These are phyloP conservation scores for Phyllosticta ampelicida DNA, from an alignment of 2,329 filamentous ascomycete genomes.

Conservation along the genomic window DNA sequence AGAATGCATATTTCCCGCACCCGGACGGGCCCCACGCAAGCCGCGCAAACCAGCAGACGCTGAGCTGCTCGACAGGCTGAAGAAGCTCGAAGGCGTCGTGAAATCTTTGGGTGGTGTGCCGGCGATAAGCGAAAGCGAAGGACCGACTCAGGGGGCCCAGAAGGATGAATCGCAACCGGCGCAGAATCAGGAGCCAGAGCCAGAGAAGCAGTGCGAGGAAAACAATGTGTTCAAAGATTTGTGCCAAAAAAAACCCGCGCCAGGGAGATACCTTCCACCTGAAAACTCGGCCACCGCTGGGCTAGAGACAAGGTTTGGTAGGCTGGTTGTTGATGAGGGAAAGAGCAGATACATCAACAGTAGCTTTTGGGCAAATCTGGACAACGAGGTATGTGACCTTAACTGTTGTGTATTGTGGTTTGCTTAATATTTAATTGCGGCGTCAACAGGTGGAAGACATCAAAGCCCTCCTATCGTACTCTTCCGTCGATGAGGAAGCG, in stretches of 20 bases:
- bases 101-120: constrained; percentile 39
- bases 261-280: constrained; percentile 4
- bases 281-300: constrained; percentile 23
- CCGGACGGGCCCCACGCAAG: constrained; percentile 60
- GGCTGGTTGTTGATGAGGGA: constrained; percentile 60
- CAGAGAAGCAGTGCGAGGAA: not conserved
- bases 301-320: constrained; percentile 49
- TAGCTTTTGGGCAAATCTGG: constrained; percentile 65
- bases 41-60: constrained; percentile 57
- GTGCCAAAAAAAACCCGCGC: not conserved
- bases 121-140: constrained; percentile 13
- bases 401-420: not conserved
- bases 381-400: constrained; percentile 50
- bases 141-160: constrained; percentile 24
- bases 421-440: not conserved
- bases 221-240: not conserved
- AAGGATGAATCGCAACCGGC: not conserved
- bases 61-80: constrained; percentile 61
- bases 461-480: constrained; percentile 51
- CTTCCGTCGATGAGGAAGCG: constrained; percentile 50
- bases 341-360: constrained; percentile 64
- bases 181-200: not conserved
- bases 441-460: constrained; percentile 46
- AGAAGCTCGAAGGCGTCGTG: constrained; percentile 66
- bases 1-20: constrained; percentile 63